Evolutionary conservation across 2,329 filamentous ascomycete genomes (phyloP).

Genomic region (Neocatenulostroma microsporum): DNA sequence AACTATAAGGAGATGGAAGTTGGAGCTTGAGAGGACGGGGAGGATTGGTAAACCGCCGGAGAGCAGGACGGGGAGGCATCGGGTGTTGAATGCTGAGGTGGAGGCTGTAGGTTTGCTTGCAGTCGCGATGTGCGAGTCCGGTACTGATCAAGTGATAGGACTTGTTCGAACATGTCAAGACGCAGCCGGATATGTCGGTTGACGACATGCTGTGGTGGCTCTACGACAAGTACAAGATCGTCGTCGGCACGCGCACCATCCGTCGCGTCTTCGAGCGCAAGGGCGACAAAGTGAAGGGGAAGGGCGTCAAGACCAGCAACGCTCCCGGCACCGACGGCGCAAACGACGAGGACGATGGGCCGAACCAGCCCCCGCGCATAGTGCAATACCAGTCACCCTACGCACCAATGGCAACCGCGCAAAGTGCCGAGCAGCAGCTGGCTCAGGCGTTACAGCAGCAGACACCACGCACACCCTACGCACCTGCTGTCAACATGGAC

Average conservation of each 20-base stretch:
- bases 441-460: slow-evolving; percentile 22
- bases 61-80: slow-evolving; percentile 29
- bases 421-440: slow-evolving; percentile 23
- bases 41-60: slow-evolving; percentile 32
- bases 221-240: slow-evolving; percentile 30
- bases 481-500: too few relatives aligned
- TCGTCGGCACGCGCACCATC: slow-evolving; percentile 31
- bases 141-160: too few relatives aligned
- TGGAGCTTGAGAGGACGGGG: slow-evolving; percentile 30
- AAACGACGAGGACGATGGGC: slow-evolving; percentile 18
- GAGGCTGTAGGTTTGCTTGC: slow-evolving; percentile 23
- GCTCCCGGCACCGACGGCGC: slow-evolving; percentile 6
- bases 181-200: slow-evolving; percentile 29
- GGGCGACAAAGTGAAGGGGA: slow-evolving; percentile 25
- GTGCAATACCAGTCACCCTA: slow-evolving; percentile 29
- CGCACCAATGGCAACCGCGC: slow-evolving; percentile 23
- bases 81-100: slow-evolving; percentile 29
- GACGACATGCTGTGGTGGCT: slow-evolving; percentile 35
- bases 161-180: slow-evolving; percentile 29
- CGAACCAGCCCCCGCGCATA: slow-evolving; percentile 9
- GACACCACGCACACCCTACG: too few relatives aligned
- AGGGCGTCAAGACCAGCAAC: slow-evolving; percentile 12
- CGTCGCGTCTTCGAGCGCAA: slow-evolving; percentile 31
- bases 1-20: slow-evolving; percentile 29
- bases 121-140: too few relatives aligned